These are phyloP conservation scores for Microcos paniculata DNA, from an alignment of 345 rosid genomes.

Conservation along the genomic window DNA sequence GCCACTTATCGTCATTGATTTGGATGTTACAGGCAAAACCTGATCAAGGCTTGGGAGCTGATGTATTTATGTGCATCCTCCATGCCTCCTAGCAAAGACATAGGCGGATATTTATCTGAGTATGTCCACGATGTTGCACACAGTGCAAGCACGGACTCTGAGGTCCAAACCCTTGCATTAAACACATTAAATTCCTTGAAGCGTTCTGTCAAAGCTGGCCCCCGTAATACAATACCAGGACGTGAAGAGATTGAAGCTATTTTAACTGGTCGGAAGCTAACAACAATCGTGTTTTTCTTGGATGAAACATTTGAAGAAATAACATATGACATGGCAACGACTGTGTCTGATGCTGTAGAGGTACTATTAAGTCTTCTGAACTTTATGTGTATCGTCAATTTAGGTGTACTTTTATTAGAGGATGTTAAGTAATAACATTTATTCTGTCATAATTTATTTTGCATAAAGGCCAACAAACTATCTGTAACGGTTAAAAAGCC, in stretches of 20 bases:
- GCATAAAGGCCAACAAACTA: background rate
- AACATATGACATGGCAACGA: conserved; percentile 91
- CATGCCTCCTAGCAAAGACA: conserved; percentile 99
- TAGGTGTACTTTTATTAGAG: background rate
- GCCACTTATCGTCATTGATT: conserved; percentile 14
- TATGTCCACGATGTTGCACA: conserved; percentile 83
- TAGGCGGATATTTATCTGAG: conserved; percentile 89
- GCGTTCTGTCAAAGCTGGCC: conserved; percentile 94
- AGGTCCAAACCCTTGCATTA: conserved; percentile 74
- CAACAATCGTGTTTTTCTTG: conserved; percentile 90
- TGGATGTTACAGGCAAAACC: conserved; percentile 56
- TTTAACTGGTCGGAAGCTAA: conserved; percentile 79
- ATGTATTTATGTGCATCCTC: conserved; percentile 94
- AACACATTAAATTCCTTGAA: conserved; percentile 87
- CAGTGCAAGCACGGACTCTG: conserved; percentile 61
- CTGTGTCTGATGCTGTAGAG: conserved; percentile 97
- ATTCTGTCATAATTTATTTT: background rate
- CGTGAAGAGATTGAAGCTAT: conserved; percentile 98
- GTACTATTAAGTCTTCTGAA: conserved; percentile 34
- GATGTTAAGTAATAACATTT: background rate
- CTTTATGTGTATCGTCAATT: background rate
- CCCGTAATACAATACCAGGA: conserved; percentile 80
- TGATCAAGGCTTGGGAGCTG: conserved; percentile 93
- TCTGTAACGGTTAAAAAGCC: background rate
- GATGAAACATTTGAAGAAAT: conserved; percentile 99